Conservation (phyloP, 208 protist genomes). For the Vickermania spadyakhi region DNA sequence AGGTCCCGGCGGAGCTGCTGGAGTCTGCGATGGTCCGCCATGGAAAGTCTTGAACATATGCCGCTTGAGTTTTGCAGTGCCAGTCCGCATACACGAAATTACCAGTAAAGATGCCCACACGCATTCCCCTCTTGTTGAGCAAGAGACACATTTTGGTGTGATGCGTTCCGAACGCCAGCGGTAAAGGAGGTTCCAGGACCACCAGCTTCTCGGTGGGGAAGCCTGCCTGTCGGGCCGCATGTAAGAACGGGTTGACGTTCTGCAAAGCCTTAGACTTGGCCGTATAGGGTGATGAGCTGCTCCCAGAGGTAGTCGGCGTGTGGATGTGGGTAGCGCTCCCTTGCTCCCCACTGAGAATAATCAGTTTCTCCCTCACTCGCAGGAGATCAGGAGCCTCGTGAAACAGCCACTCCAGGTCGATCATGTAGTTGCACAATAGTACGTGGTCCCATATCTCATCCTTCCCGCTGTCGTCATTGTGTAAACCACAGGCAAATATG, state of each 20-base stretch:
- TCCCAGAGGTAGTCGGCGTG: neutral
- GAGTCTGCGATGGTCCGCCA: neutral
- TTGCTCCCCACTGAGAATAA: constrained; percentile 53
- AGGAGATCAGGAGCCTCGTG: constrained; percentile 22
- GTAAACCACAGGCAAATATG: constrained; percentile 43
- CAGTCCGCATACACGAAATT: constrained; percentile 73
- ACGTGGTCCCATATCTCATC: constrained; percentile 44
- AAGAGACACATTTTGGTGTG: constrained; percentile 70
- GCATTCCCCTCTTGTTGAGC: constrained; percentile 41
- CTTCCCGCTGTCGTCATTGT: constrained; percentile 6
- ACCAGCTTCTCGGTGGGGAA: constrained; percentile 18
- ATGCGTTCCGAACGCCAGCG: constrained; percentile 70
- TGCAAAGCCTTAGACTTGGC: constrained; percentile 8
- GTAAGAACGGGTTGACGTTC: constrained; percentile 12
- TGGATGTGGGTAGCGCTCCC: constrained; percentile 22
- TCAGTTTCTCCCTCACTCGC: constrained; percentile 13
- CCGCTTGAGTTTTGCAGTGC: constrained; percentile 54
- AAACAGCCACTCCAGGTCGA: constrained; percentile 59
- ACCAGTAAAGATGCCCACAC: constrained; percentile 58
- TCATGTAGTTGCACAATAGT: constrained; percentile 60
- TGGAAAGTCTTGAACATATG: constrained; percentile 83
- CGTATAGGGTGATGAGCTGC: neutral
- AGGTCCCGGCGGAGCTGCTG: neutral
- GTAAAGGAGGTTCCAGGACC: constrained; percentile 52
- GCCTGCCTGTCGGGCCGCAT: neutral